Evolutionary conservation across 1,284 basidiomycete species (phyloP).

Genomic region (Ceratobasidium sp.): DNA sequence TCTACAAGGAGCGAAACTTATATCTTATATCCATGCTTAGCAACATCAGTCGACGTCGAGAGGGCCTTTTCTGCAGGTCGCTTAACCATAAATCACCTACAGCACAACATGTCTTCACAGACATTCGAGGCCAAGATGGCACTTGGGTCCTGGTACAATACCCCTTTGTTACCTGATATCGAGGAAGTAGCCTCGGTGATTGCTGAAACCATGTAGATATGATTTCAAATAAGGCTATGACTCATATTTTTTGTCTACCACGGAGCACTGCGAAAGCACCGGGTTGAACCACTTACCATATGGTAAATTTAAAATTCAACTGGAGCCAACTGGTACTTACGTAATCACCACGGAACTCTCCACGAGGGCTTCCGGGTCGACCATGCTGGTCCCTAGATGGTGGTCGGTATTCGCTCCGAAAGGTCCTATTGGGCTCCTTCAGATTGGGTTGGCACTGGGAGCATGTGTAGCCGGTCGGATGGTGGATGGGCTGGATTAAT

Average conservation of each 20-base stretch:
- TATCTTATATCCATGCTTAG: neutral
- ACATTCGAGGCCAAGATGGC: constrained; percentile 21
- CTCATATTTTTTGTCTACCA: constrained; percentile 6
- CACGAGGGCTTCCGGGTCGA: neutral
- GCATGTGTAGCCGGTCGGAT: neutral
- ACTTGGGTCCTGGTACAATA: neutral
- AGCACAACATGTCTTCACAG: constrained; percentile 9
- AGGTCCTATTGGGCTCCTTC: constrained; percentile 23
- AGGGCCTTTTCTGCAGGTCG: constrained; percentile 10
- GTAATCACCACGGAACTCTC: neutral
- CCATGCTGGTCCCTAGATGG: neutral
- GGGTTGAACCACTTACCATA: neutral
- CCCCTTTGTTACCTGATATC: constrained; percentile 1
- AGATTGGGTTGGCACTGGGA: constrained; percentile 24
- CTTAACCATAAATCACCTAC: constrained; percentile 6
- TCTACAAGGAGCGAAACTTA: neutral
- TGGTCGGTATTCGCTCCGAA: too few relatives aligned
- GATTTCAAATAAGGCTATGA: neutral
- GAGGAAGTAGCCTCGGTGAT: neutral
- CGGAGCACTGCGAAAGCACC: constrained; percentile 1
- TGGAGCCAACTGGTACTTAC: neutral
- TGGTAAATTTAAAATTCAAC: neutral
- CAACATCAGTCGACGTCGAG: neutral
- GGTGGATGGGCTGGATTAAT: too few relatives aligned
- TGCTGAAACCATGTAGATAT: neutral